phyloP scores from a whole-genome alignment of 2,329 filamentous ascomycete genomes.

The Monosporascus sp. region DNA sequence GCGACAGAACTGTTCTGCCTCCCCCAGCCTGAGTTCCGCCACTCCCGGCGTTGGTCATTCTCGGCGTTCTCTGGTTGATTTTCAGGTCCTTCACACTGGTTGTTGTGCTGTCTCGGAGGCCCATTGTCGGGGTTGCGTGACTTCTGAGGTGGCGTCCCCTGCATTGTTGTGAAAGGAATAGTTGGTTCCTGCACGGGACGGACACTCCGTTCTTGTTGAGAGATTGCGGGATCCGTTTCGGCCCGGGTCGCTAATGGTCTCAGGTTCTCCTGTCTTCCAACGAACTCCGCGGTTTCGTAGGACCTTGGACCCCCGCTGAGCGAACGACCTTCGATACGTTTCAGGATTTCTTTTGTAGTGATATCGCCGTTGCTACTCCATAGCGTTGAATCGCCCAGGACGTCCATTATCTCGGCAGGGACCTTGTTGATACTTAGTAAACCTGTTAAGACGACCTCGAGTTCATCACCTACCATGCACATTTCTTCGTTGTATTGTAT shows the following conservation, averaged over 20 bases:
- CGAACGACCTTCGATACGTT: constrained; percentile 78
- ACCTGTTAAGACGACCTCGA: neutral
- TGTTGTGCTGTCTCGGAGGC: constrained; percentile 35
- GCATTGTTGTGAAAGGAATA: constrained; percentile 32
- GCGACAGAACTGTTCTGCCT: constrained; percentile 46
- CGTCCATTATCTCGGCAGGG: constrained; percentile 81
- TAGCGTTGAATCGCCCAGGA: constrained; percentile 76
- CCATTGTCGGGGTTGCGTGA: constrained; percentile 42
- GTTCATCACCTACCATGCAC: constrained; percentile 70
- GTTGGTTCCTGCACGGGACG: constrained; percentile 66
- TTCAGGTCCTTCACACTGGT: constrained; percentile 40
- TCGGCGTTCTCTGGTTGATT: constrained; percentile 34
- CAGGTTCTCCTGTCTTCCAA: constrained; percentile 53
- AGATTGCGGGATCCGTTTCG: constrained; percentile 80
- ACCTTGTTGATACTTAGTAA: constrained; percentile 54
- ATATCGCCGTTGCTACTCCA: constrained; percentile 81
- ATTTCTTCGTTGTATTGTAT: constrained; percentile 94
- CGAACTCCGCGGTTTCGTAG: constrained; percentile 54
- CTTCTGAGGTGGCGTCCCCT: constrained; percentile 44
- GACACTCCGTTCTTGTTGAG: constrained; percentile 79
- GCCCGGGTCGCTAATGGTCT: constrained; percentile 57
- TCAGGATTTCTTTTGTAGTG: constrained; percentile 95
- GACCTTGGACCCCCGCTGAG: constrained; percentile 46
- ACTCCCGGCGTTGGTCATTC: constrained; percentile 44
- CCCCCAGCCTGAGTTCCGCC: constrained; percentile 52